Evolutionary conservation across 2,329 filamentous ascomycete species (phyloP), one percentile per base, ranked within the genome.

Genomic region (Trichoderma endophyticum): DNA sequence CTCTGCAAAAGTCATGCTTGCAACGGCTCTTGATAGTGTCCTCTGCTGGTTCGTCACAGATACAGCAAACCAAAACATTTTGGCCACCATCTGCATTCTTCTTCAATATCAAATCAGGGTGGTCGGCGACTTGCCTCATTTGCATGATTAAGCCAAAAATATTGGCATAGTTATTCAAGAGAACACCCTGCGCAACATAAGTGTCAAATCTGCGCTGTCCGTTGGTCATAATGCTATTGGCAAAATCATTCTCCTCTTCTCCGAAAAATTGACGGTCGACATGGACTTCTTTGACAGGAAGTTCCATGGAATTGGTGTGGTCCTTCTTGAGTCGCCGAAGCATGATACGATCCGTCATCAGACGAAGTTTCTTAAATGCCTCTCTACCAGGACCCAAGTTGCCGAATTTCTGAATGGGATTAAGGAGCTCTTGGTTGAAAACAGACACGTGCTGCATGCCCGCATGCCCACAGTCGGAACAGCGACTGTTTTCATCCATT

Each of bases 121-220:
- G 96, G 76, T 99, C 96, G 8, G 96, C 94, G 30, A 98, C 93
- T 83, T 99, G 96, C 70, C 96, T 92, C 95, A 99, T 98, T 81
- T 97, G 95, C 94, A 98, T 98, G 79, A 99, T 98, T 70, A 99
- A 87, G 79, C 95, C 95, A 78, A 99, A 99, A 75, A 99, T 98
- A 80, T 99, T 99, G 84, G 96, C 96, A 77, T 98, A 98, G 80
- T 98, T 97, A 85, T 98, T 94, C 73, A 99, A 88, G 82, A 99
- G 90, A 24, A 98, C 95, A 84, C 94, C 95, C 74, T 94, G 93
- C 21, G 94, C 92, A 48, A 98, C 96, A 76, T 98, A 99, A 0
- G 95, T 98, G 78, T 98, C 93, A 76, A 98, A 99, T 77, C 94
- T 91, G 73, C 96, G 92, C 72, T 91, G 89, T 8, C 93, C 92